Percentiles rank a stretch among this genome's conserved stretches.
These are phyloP conservation scores for Colletotrichum chlorophyti DNA, from an alignment of 2,329 filamentous ascomycete species.

Conservation along the genomic window DNA sequence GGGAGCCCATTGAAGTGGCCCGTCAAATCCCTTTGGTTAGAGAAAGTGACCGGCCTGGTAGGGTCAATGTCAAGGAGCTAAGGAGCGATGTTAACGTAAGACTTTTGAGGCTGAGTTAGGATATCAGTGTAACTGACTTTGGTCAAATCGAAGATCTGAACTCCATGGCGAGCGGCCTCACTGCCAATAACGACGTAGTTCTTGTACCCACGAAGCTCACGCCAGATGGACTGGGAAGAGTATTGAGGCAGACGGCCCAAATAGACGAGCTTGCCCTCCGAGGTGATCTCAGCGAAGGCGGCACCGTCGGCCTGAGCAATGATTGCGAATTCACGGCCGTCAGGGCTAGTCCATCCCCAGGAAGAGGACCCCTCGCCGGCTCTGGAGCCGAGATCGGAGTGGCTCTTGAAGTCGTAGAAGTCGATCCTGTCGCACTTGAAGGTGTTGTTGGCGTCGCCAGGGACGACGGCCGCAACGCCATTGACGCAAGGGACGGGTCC, in stretches of 20 bases:
- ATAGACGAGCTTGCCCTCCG: slow-evolving; percentile 48
- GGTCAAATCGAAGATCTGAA: slow-evolving; percentile 68
- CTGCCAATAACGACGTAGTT: slow-evolving; percentile 42
- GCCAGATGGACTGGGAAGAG: slow-evolving; percentile 36
- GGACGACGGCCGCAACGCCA: slow-evolving; percentile 27
- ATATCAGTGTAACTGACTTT: slow-evolving; percentile 33
- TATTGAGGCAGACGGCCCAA: slow-evolving; percentile 47
- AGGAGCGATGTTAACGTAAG: slow-evolving; percentile 34
- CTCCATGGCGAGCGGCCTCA: slow-evolving; percentile 54
- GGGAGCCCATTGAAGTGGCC: slow-evolving; percentile 38
- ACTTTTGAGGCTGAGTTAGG: slow-evolving; percentile 31
- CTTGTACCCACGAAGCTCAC: slow-evolving; percentile 43
- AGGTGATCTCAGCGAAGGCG: slow-evolving; percentile 51
- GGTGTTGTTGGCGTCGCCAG: slow-evolving; percentile 29
- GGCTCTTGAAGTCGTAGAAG: slow-evolving; percentile 60
- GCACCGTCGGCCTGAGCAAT: slow-evolving; percentile 45
- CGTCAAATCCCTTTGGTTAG: slow-evolving; percentile 38
- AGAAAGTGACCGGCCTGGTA: slow-evolving; percentile 40
- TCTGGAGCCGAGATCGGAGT: slow-evolving; percentile 55
- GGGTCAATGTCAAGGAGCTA: slow-evolving; percentile 53
- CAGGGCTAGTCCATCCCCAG: slow-evolving; percentile 50
- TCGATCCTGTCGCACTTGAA: slow-evolving; percentile 31
- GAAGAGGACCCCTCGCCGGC: slow-evolving; percentile 36
- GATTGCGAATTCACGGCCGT: slow-evolving; percentile 38
- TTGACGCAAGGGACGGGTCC: slow-evolving; percentile 28